Percentiles rank a stretch among this genome's conserved stretches.
Evolutionary conservation across 2,329 filamentous ascomycete genomes (phyloP).

Genomic region (Botryotinia calthae): DNA sequence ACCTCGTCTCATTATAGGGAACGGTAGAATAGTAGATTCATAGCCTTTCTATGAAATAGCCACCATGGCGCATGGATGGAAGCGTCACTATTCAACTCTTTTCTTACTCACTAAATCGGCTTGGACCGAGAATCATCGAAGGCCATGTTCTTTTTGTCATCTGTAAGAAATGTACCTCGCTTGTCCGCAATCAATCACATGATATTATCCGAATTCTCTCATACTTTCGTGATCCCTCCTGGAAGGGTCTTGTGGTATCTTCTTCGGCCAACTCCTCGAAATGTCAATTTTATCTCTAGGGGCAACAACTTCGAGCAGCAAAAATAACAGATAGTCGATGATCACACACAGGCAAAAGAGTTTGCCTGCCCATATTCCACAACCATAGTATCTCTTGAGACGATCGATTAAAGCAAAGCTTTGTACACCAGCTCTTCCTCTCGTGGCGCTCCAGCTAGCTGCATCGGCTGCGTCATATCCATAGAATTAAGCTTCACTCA

Average conservation of each 20-base stretch:
- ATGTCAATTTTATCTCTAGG: slow-evolving; percentile 85
- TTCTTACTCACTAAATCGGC: neutral
- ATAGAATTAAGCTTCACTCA: slow-evolving; percentile 85
- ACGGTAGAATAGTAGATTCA: neutral
- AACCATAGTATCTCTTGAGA: slow-evolving; percentile 94
- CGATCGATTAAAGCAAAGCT: slow-evolving; percentile 93
- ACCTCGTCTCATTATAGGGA: neutral
- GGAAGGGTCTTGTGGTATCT: slow-evolving; percentile 40
- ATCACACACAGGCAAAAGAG: slow-evolving; percentile 93
- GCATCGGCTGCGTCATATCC: slow-evolving; percentile 68
- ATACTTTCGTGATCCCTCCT: slow-evolving; percentile 11
- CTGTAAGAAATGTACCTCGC: neutral
- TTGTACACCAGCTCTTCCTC: slow-evolving; percentile 67
- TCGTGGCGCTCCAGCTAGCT: slow-evolving; percentile 64
- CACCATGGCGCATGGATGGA: neutral
- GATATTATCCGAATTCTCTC: neutral
- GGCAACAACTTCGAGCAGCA: slow-evolving; percentile 83
- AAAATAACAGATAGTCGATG: slow-evolving; percentile 87
- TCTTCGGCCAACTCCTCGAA: slow-evolving; percentile 88
- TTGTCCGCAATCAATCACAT: neutral
- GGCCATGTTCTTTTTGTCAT: neutral
- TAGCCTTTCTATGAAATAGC: neutral
- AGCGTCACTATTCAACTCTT: neutral
- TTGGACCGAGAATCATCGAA: neutral
- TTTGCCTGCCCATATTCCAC: slow-evolving; percentile 97